Base-by-base conservation (phyloP, 352 stramenopile species). In the Pseudoperonospora humuli region DNA sequence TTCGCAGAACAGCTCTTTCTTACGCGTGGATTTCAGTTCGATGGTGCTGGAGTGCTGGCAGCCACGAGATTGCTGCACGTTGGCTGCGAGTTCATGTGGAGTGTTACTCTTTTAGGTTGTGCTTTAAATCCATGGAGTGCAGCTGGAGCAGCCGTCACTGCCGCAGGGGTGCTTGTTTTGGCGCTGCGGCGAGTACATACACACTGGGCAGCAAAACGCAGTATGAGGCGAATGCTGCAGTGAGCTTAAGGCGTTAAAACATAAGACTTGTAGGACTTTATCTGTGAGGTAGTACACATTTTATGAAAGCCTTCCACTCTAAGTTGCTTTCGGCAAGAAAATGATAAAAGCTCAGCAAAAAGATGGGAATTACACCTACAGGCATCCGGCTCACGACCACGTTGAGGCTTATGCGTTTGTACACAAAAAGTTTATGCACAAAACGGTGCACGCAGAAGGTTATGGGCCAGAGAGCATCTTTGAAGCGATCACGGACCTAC, bases 401-500 rank as follows among this genome's bases (percentile, higher is more conserved):
- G 60, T 73, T 13, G 79, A 88, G 23, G 84, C 84, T 3, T 95
- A 89, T 41, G 69, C 67, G 13, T 86, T 92, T 47, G 84, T 82
- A 25, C 82, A 89, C 63, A 85, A 84, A 57, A 91, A 91, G 40
- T 91, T 94, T 36, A 45, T 95, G 61, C 72, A 92, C 61, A 92
- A 86, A 60, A 95, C 84, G 7, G 84, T 94, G 35, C 82, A 95
- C 50, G 82, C 84, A 2, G 82, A 95, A 61, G 80, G 73, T 7
- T 94, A 90, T 39, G 84, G 84, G 0, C 79, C 84, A 1, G 84
- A 95, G 60, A 88, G 70, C 43, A 93, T 95, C 45, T 92, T 91
- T 48, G 41, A 85, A 33, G 82, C 84, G 2, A 87, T 93, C 27
- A 93, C 76, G 24, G 78, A 95, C 39, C 58, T 93, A 17, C 80